A percentile compares a stretch with the other conserved stretches of the same genome.
Evolutionary conservation across 495 filamentous ascomycete genomes (phyloP).

Genomic region (Hypoxylon intermedium): DNA sequence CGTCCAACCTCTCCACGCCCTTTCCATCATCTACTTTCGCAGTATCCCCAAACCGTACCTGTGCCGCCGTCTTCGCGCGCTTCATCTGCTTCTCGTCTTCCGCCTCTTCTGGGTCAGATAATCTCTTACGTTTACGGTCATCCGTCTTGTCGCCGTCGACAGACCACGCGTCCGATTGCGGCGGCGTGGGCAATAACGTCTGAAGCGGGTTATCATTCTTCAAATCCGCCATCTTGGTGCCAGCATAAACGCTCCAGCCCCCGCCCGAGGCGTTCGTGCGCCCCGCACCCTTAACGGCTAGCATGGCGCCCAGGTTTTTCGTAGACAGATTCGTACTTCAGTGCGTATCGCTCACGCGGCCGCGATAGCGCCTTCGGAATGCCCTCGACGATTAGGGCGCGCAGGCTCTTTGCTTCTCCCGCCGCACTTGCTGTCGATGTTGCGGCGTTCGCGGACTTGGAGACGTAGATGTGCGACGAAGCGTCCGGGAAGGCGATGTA

Average conservation of each 20-base stretch:
- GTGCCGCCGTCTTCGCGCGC: conserved; percentile 54
- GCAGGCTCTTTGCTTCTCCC: conserved; percentile 67
- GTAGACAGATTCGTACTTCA: conserved; percentile 73
- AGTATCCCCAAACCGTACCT: conserved; percentile 62
- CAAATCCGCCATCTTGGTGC: conserved; percentile 56
- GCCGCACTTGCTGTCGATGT: conserved; percentile 30
- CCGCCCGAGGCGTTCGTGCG: conserved; percentile 72
- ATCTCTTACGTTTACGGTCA: conserved; percentile 23
- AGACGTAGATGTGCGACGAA: conserved; percentile 76
- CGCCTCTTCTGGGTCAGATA: conserved; percentile 32
- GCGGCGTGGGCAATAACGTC: conserved; percentile 50
- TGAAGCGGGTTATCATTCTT: conserved; percentile 66
- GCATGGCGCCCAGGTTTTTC: conserved; percentile 69
- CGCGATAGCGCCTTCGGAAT: conserved; percentile 80
- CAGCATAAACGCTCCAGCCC: conserved; percentile 77
- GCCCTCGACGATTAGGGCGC: conserved; percentile 72
- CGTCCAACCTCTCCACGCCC: conserved; percentile 66
- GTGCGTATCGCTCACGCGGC: conserved; percentile 68
- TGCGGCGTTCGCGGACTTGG: conserved; percentile 53
- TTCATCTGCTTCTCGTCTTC: conserved; percentile 50
- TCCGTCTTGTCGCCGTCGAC: conserved; percentile 33
- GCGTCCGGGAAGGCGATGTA: conserved; percentile 82
- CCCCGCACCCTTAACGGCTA: conserved; percentile 69
- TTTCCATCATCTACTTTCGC: conserved; percentile 59
- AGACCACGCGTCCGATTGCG: conserved; percentile 44